A percentile compares a stretch with the other conserved stretches of the same genome.
phyloP scores from a whole-genome alignment of 2,329 filamentous ascomycete genomes.

The Epichloe sp. region DNA sequence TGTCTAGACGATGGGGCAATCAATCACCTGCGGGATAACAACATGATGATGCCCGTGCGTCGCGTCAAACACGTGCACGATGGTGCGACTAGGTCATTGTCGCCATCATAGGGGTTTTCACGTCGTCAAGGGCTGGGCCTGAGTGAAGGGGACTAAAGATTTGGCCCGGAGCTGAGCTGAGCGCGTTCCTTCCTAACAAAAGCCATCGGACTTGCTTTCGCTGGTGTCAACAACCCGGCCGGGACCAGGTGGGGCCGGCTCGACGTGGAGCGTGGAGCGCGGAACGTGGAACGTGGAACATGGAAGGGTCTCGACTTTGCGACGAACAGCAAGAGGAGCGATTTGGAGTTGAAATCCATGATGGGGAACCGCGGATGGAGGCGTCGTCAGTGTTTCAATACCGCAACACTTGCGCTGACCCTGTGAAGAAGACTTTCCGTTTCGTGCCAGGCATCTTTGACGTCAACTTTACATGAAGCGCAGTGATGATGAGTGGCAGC shows the following conservation, averaged over 20 bases:
- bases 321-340: neutral
- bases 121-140: neutral
- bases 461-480: too few relatives aligned
- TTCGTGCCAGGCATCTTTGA: too few relatives aligned
- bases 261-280: neutral
- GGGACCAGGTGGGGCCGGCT: neutral
- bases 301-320: neutral
- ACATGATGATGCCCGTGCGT: constrained; percentile 3
- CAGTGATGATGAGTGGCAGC: too few relatives aligned
- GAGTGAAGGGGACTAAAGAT: too few relatives aligned
- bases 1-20: neutral
- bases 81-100: neutral
- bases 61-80: neutral
- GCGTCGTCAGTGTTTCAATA: too few relatives aligned
- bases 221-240: neutral
- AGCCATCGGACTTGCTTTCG: neutral
- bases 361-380: neutral
- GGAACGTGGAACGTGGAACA: neutral
- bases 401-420: too few relatives aligned
- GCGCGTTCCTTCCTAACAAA: constrained; percentile 5
- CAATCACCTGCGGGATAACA: neutral
- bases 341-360: neutral
- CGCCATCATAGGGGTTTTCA: neutral
- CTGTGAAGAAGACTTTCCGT: too few relatives aligned
- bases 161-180: neutral